Conservation (phyloP, 2,329 filamentous ascomycete genomes). For the Clonostachys rhizophaga region DNA sequence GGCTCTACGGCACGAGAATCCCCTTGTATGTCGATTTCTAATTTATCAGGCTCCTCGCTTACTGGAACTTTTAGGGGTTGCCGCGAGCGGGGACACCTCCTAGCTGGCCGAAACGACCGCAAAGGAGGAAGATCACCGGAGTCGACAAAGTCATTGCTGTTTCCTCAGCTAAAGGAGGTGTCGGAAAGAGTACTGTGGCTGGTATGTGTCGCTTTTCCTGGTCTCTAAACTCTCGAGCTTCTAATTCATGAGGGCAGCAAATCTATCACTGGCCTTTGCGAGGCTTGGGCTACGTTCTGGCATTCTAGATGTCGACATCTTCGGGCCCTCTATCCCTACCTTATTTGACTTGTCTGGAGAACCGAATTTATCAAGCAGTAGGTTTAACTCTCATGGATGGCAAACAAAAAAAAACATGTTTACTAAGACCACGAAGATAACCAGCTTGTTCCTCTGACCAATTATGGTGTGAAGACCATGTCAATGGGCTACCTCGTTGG, state of each 20-base stretch:
- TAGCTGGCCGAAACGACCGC: slow-evolving; percentile 67
- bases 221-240: neutral
- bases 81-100: slow-evolving; percentile 64
- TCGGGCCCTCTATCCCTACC: slow-evolving; percentile 91
- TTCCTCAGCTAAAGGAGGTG: slow-evolving; percentile 95
- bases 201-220: slow-evolving; percentile 38
- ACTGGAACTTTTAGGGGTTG: slow-evolving; percentile 58
- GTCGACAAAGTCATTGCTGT: slow-evolving; percentile 95
- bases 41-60: slow-evolving; percentile 1
- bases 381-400: slow-evolving; percentile 16
- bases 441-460: slow-evolving; percentile 80
- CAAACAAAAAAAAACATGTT: neutral
- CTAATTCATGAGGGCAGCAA: slow-evolving; percentile 40
- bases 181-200: slow-evolving; percentile 92
- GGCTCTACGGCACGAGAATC: slow-evolving; percentile 70
- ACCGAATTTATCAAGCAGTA: slow-evolving; percentile 70
- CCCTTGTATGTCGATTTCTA: slow-evolving; percentile 51
- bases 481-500: slow-evolving; percentile 93
- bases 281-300: slow-evolving; percentile 76
- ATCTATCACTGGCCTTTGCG: slow-evolving; percentile 83
- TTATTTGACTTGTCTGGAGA: slow-evolving; percentile 78
- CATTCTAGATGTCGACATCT: slow-evolving; percentile 94
- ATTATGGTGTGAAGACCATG: slow-evolving; percentile 97
- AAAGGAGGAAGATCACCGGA: slow-evolving; percentile 74
- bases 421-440: slow-evolving; percentile 47